phyloP scores from a whole-genome alignment of 2,329 filamentous ascomycete genomes.

The Ophiocordyceps australis region DNA sequence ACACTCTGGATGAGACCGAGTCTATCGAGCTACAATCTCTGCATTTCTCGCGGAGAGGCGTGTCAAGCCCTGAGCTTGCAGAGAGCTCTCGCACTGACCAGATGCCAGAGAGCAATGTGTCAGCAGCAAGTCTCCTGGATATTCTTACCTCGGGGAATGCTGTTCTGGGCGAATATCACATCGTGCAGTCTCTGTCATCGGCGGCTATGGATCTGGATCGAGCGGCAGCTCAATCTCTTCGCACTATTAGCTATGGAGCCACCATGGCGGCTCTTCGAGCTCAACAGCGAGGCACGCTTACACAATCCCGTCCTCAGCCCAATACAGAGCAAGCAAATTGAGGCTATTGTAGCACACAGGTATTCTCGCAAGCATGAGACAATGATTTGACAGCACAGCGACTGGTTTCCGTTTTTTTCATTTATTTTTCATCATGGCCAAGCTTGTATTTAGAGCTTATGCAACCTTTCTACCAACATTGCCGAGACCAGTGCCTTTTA shows the following conservation, averaged over 20 bases:
- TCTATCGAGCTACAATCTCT: slow-evolving; percentile 26
- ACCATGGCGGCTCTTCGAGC: slow-evolving; percentile 33
- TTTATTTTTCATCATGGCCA: no score
- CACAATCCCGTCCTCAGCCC: no score
- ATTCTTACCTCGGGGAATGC: slow-evolving; percentile 36
- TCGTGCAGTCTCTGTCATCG: slow-evolving; percentile 27
- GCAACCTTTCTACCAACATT: slow-evolving; percentile 87
- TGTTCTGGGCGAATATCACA: slow-evolving; percentile 32
- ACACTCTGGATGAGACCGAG: slow-evolving; percentile 16
- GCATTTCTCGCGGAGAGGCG: slow-evolving; percentile 5
- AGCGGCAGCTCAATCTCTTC: slow-evolving; percentile 30
- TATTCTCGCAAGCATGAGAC: no score
- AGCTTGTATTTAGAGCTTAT: no score
- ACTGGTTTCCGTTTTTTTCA: no score
- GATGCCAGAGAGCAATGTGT: no score
- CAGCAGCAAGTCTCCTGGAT: slow-evolving; percentile 17
- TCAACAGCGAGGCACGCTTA: slow-evolving; percentile 17
- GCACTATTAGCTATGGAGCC: slow-evolving; percentile 34
- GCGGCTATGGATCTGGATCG: slow-evolving; percentile 26
- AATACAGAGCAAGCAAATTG: no score
- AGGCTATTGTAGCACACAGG: no score
- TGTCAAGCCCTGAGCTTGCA: slow-evolving; percentile 7
- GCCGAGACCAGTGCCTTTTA: slow-evolving; percentile 84
- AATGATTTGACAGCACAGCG: no score
- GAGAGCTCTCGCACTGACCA: no score